Evolutionary conservation across 2,329 filamentous ascomycete species (phyloP).

Genomic region (Aspergillus intermedius): DNA sequence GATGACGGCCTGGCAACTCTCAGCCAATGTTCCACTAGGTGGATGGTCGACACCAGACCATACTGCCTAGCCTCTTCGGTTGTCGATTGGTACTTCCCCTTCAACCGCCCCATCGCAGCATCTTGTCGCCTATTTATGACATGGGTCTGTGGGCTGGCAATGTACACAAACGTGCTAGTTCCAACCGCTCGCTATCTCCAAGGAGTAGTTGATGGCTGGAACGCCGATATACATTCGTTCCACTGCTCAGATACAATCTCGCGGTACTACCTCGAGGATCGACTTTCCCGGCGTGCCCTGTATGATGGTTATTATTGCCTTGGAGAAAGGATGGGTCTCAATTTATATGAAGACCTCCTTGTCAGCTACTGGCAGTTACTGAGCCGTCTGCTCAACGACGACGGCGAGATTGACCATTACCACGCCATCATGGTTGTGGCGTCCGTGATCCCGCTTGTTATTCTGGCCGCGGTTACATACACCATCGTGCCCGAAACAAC

Average conservation of each 20-base stretch:
- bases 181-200: slow-evolving; percentile 4
- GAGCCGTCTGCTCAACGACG: neutral
- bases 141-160: neutral
- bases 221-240: neutral
- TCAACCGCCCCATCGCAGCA: slow-evolving; percentile 2
- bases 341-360: slow-evolving; percentile 2
- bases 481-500: neutral
- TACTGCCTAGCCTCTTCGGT: neutral
- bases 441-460: neutral
- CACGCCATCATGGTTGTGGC: slow-evolving; percentile 2
- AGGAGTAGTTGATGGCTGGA: slow-evolving; percentile 4
- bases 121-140: slow-evolving; percentile 2
- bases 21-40: neutral
- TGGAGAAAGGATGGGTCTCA: slow-evolving; percentile 8
- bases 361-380: slow-evolving; percentile 2
- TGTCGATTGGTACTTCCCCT: slow-evolving; percentile 7
- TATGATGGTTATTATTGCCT: slow-evolving; percentile 5
- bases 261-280: neutral
- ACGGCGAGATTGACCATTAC: slow-evolving; percentile 7
- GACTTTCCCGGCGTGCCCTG: neutral
- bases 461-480: neutral
- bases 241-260: slow-evolving; percentile 4
- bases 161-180: slow-evolving; percentile 2
- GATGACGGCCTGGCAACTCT: neutral
- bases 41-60: neutral